Evolutionary conservation across 2,329 filamentous ascomycete genomes (phyloP).

Genomic region (Anthostomella pinea): DNA sequence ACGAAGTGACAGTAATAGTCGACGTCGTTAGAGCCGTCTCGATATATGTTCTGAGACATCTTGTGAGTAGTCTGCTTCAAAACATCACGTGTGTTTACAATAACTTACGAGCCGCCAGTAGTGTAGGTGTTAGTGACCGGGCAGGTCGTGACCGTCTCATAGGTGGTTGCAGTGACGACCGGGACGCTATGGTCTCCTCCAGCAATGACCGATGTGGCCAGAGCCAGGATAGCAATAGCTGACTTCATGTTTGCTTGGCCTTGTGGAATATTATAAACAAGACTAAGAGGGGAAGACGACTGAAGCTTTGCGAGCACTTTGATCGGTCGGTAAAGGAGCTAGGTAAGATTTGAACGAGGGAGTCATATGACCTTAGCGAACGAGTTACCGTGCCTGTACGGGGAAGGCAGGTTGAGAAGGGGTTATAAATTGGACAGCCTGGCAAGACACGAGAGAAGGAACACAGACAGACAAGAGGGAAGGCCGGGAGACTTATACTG

Average conservation of each 20-base stretch:
- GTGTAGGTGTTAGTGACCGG: slow-evolving; percentile 44
- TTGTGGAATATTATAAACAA: slow-evolving; percentile 5
- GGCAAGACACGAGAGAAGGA: too few relatives aligned
- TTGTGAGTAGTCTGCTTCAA: too few relatives aligned
- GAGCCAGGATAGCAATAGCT: slow-evolving; percentile 22
- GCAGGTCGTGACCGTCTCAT: slow-evolving; percentile 44
- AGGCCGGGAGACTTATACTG: too few relatives aligned
- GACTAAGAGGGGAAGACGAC: slow-evolving; percentile 1
- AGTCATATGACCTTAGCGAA: slow-evolving; percentile 32
- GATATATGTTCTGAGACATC: slow-evolving; percentile 37
- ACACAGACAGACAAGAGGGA: too few relatives aligned
- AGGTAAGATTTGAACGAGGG: slow-evolving; percentile 12
- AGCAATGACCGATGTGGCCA: slow-evolving; percentile 27
- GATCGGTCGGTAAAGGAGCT: slow-evolving; percentile 6
- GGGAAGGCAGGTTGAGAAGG: too few relatives aligned
- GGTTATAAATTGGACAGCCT: too few relatives aligned
- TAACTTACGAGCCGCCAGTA: slow-evolving; percentile 38
- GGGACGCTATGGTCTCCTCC: slow-evolving; percentile 10
- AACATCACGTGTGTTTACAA: background rate
- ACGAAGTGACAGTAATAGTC: slow-evolving; percentile 41
- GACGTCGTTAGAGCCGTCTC: slow-evolving; percentile 43
- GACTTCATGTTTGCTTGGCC: slow-evolving; percentile 27
- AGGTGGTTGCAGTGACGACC: slow-evolving; percentile 30
- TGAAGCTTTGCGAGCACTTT: slow-evolving; percentile 9
- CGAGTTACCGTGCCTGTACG: too few relatives aligned